Conservation (phyloP, 768 basidiomycete species). For the Leccinum uliginosum region DNA sequence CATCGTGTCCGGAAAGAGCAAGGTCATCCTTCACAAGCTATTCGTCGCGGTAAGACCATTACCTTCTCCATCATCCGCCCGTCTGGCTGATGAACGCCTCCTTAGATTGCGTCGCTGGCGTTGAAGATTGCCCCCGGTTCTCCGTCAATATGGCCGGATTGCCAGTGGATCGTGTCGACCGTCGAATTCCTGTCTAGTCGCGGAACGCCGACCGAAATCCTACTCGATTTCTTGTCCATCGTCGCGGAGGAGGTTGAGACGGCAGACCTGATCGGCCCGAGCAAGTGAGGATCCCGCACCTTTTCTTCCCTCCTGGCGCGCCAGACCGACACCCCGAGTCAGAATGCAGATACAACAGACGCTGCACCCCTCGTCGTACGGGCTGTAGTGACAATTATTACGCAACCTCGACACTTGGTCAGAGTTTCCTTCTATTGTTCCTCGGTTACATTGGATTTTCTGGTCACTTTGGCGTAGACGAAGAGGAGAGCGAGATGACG, state of each 20-base stretch:
- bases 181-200: slow-evolving; percentile 57
- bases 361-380: slow-evolving; percentile 69
- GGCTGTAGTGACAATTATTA: slow-evolving; percentile 58
- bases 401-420: slow-evolving; percentile 45
- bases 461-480: slow-evolving; percentile 77
- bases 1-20: slow-evolving; percentile 52
- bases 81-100: slow-evolving; percentile 6
- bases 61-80: background rate
- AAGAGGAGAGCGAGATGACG: slow-evolving; percentile 84
- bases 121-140: slow-evolving; percentile 61
- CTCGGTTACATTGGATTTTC: slow-evolving; percentile 71
- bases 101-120: slow-evolving; percentile 64
- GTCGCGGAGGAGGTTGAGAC: slow-evolving; percentile 77
- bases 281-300: slow-evolving; percentile 51
- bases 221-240: slow-evolving; percentile 77
- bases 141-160: slow-evolving; percentile 62
- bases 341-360: slow-evolving; percentile 65
- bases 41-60: slow-evolving; percentile 66
- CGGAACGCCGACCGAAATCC: slow-evolving; percentile 53
- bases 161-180: slow-evolving; percentile 72
- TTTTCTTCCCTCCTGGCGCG: background rate
- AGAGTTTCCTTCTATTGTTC: slow-evolving; percentile 66
- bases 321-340: slow-evolving; percentile 6
- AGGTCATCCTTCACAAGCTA: slow-evolving; percentile 78
- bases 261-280: slow-evolving; percentile 68